phyloP scores from a whole-genome alignment of 495 filamentous ascomycete species.

The Hypoxylon lienhwacheense region DNA sequence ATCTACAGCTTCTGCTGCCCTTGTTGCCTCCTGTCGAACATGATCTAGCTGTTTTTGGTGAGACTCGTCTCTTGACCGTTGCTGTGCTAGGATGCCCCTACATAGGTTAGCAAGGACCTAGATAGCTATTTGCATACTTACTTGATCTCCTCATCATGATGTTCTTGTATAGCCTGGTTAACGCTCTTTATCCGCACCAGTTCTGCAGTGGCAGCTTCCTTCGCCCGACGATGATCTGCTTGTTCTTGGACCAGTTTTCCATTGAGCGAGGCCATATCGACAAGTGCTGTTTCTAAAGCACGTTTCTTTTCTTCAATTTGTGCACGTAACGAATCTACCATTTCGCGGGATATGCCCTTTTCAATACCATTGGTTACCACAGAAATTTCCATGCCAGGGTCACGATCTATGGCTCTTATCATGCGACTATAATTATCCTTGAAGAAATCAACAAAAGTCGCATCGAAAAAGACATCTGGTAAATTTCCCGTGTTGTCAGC shows the following conservation, averaged over 20 bases:
- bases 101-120: conserved; percentile 16
- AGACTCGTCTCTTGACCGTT: conserved; percentile 28
- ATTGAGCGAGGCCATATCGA: conserved; percentile 65
- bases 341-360: conserved; percentile 78
- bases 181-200: conserved; percentile 63
- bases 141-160: conserved; percentile 59
- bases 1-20: conserved; percentile 23
- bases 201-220: conserved; percentile 67
- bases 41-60: conserved; percentile 29
- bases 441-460: conserved; percentile 87
- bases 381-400: conserved; percentile 82
- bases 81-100: conserved; percentile 35
- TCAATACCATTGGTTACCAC: conserved; percentile 75
- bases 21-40: conserved; percentile 30
- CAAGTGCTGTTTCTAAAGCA: conserved; percentile 67
- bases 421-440: conserved; percentile 93
- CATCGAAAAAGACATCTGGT: conserved; percentile 84
- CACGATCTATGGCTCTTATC: conserved; percentile 83
- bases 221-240: conserved; percentile 70
- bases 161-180: conserved; percentile 69
- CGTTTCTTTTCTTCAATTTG: conserved; percentile 74
- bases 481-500: conserved; percentile 58
- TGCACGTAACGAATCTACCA: conserved; percentile 78
- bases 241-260: conserved; percentile 76
- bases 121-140: conserved; percentile 12